Conservation (phyloP, 1,139 yeast genomes). For the Geotrichum carabidarum region DNA sequence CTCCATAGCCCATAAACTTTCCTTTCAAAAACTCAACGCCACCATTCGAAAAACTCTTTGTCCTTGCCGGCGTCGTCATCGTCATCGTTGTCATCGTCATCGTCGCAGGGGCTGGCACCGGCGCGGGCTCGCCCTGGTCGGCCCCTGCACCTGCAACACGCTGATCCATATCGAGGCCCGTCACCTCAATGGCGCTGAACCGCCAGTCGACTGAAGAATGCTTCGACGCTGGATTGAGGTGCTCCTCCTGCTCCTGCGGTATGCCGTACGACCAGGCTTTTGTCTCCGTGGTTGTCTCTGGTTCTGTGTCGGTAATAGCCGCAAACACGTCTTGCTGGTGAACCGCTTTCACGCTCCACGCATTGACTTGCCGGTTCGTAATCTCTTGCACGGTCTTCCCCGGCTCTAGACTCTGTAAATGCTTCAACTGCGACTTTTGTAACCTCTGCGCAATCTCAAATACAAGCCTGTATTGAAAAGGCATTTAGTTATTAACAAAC, state of each 20-base stretch:
- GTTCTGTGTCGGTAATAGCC: neutral
- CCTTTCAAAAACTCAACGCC: slow-evolving; percentile 51
- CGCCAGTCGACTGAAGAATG: slow-evolving; percentile 29
- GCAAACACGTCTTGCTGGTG: neutral
- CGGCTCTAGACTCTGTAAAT: slow-evolving; percentile 2
- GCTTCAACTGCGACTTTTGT: slow-evolving; percentile 5
- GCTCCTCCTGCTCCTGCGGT: too few relatives aligned
- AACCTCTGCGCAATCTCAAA: slow-evolving; percentile 9
- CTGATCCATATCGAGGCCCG: slow-evolving; percentile 34
- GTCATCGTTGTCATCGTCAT: neutral
- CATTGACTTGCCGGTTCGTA: neutral
- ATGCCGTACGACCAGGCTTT: too few relatives aligned
- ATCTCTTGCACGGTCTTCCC: neutral
- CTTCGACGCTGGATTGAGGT: neutral
- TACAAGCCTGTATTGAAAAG: slow-evolving; percentile 13
- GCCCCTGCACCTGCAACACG: slow-evolving; percentile 9
- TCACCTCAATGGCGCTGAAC: slow-evolving; percentile 32
- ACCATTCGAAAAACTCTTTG: slow-evolving; percentile 15
- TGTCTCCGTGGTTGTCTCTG: neutral
- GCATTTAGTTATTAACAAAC: slow-evolving; percentile 5
- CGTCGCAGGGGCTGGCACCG: neutral
- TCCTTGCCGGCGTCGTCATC: neutral
- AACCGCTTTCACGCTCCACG: slow-evolving; percentile 8
- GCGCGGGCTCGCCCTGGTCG: neutral
- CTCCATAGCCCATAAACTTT: slow-evolving; percentile 63